Evolutionary conservation across 192 early-diverging fungal species (phyloP), one percentile per base, ranked within the genome.

Genomic region (Gaertneriomyces sp.): DNA sequence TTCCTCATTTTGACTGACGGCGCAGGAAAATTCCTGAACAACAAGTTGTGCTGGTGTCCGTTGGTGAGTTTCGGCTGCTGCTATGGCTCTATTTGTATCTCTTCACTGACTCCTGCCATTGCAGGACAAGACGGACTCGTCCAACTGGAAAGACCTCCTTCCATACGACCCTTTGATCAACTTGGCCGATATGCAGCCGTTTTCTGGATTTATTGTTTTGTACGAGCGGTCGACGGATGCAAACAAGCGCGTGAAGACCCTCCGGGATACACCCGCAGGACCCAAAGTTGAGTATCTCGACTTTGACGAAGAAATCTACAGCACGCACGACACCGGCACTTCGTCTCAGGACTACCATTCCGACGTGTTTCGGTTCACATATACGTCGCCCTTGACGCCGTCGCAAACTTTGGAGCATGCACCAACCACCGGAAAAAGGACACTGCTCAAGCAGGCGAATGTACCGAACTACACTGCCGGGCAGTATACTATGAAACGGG

Each of bases 1-100:
- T 82, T 82, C 63, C 45, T 77, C 9, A 68, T 82, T 44, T 41
- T 71, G 6, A 75, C 81, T 4, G 67, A 82, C 55, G 73, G 65
- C 41, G 78, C 70, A 20, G 71, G 78, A 8, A 58, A 78, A 61
- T 78, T 64, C 52, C 63, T 82, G 10, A 82, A 82, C 66, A 51
- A 42, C 60, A 72, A 69, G 54, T 57, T 80, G 39, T 68, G 63
- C 52, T 43, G 41, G 7, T 68, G 57, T 54, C 71, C 70, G 7
- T 44, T 58, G 16, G 73, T 73, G 14, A 17, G 51, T 57, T 7
- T 20, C 39, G 25, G 38, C 51, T 12, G 5, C 42, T 17, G 0
- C 6, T 0, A 4, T 20, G 6, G 6, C n/a, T 6, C 5, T 4
- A 5, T 1, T 51, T 51, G 20, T 51, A 6, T 51, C 49, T 51